Conservation (phyloP, 495 filamentous ascomycete species). For the Poronia punctata region DNA sequence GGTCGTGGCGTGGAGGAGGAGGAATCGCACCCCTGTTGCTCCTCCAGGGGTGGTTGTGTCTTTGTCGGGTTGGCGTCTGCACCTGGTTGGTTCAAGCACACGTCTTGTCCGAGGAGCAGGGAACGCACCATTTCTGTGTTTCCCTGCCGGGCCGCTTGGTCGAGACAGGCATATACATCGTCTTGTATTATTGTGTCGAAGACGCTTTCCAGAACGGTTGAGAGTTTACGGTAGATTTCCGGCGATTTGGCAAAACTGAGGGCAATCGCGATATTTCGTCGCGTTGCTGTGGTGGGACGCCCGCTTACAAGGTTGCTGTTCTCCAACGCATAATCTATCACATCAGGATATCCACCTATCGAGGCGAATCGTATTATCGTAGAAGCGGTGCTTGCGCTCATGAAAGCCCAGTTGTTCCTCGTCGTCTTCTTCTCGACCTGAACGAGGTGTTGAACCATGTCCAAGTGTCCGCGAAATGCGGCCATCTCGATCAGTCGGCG, state of each 20-base stretch:
- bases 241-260: conserved; percentile 6
- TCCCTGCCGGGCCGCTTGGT: conserved; percentile 9
- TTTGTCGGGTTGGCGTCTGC: conserved; percentile 4
- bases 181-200: conserved; percentile 5
- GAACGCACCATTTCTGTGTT: conserved; percentile 10
- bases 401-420: conserved; percentile 3
- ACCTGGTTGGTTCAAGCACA: conserved; percentile 6
- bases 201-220: conserved; percentile 2
- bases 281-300: conserved; percentile 2
- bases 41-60: conserved; percentile 1
- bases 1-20: conserved; percentile 4
- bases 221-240: conserved; percentile 1
- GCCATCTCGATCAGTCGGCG: conserved; percentile 11
- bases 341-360: background rate
- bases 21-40: conserved; percentile 5
- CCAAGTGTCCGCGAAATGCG: conserved; percentile 8
- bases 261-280: conserved; percentile 5
- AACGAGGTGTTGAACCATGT: conserved; percentile 6
- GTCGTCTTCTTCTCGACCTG: conserved; percentile 6
- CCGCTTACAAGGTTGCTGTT: conserved; percentile 8
- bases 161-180: conserved; percentile 5
- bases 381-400: conserved; percentile 6
- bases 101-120: conserved; percentile 5
- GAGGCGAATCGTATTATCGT: conserved; percentile 6
- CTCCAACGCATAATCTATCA: conserved; percentile 9